Evolutionary conservation across 768 basidiomycete species (phyloP).

Genomic region (Termitomyces eurrhizus): DNA sequence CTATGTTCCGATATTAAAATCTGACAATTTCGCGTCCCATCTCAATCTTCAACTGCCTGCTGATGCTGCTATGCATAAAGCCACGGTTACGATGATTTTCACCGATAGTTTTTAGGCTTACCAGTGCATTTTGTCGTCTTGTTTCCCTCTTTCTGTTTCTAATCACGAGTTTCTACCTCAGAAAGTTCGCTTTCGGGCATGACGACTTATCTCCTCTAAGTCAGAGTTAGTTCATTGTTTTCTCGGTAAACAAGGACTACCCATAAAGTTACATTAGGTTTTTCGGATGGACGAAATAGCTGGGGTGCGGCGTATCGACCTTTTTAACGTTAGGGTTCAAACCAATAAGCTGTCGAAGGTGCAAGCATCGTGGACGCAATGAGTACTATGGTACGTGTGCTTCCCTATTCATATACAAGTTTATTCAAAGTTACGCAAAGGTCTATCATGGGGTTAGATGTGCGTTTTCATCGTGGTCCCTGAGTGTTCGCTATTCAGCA

Average conservation of each 20-base stretch:
- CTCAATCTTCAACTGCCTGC: conserved; percentile 33
- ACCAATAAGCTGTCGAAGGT: conserved; percentile 38
- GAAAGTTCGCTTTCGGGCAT: conserved; percentile 51
- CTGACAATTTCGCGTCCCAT: no score
- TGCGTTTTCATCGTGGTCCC: conserved; percentile 20
- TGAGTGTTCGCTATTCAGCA: neutral
- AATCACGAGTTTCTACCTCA: conserved; percentile 13
- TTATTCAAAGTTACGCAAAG: conserved; percentile 18
- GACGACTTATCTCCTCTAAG: conserved; percentile 50
- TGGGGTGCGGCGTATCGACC: conserved; percentile 30
- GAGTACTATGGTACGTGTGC: conserved; percentile 49
- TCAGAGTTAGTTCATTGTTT: conserved; percentile 19
- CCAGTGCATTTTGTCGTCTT: conserved; percentile 26
- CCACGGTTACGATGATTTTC: conserved; percentile 40
- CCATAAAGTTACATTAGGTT: conserved; percentile 19
- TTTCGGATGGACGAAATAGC: conserved; percentile 38
- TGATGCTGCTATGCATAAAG: conserved; percentile 27
- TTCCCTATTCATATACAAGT: neutral
- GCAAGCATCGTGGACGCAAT: conserved; percentile 63
- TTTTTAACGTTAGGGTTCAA: neutral
- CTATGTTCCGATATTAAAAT: no score
- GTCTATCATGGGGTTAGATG: conserved; percentile 56
- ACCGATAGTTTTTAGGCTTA: conserved; percentile 45
- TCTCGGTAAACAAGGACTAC: neutral
- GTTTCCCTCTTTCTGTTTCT: neutral